These are phyloP conservation scores for Phylloporus arenicola DNA, from an alignment of 768 basidiomycete genomes.

Conservation along the genomic window DNA sequence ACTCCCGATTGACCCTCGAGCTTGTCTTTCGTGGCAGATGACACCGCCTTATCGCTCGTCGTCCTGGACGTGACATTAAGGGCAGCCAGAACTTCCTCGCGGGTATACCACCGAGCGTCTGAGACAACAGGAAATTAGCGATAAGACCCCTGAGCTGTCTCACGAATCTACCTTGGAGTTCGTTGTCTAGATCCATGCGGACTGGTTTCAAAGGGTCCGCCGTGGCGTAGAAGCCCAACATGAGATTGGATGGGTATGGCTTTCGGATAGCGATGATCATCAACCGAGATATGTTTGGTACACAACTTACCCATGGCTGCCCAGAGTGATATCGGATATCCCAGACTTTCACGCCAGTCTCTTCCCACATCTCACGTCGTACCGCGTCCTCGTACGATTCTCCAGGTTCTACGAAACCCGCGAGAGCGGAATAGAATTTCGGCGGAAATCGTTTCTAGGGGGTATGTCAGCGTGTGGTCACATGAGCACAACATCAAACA, in stretches of 20 bases:
- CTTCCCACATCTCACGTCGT: conserved; percentile 90
- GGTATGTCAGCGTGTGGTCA: not conserved
- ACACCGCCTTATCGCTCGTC: conserved; percentile 22
- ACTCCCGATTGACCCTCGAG: conserved; percentile 13
- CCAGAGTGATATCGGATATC: conserved; percentile 79
- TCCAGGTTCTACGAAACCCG: conserved; percentile 92
- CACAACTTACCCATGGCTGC: conserved; percentile 73
- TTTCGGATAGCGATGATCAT: conserved; percentile 25
- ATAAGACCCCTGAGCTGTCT: not conserved
- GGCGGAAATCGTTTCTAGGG: conserved; percentile 57
- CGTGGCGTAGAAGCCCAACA: conserved; percentile 85
- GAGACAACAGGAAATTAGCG: conserved; percentile 7
- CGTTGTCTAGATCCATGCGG: conserved; percentile 86
- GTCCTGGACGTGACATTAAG: conserved; percentile 34
- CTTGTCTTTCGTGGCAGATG: conserved; percentile 20
- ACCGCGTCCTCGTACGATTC: conserved; percentile 95
- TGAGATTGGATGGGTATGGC: conserved; percentile 88
- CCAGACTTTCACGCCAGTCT: conserved; percentile 86
- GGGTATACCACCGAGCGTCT: conserved; percentile 90
- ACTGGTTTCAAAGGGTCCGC: conserved; percentile 72
- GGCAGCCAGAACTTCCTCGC: conserved; percentile 62
- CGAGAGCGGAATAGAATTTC: conserved; percentile 82
- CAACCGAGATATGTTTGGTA: not conserved
- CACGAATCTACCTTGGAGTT: conserved; percentile 65
- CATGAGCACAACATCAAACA: conserved; percentile 20